phyloP scores from a whole-genome alignment of 192 early-diverging fungal genomes.

The Coemansia sp. region DNA sequence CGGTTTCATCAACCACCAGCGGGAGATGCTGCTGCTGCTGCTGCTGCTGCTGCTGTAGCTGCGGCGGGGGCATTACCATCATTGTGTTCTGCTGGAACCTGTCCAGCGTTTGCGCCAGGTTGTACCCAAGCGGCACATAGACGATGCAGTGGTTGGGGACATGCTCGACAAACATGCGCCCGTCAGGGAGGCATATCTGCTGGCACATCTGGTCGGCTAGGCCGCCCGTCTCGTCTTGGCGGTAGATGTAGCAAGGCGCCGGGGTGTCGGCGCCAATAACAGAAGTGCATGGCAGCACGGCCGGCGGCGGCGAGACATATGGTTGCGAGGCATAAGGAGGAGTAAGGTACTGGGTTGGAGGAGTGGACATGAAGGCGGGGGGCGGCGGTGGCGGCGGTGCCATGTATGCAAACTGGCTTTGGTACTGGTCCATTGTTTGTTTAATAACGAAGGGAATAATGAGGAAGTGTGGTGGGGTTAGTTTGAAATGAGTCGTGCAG shows the following conservation, averaged over 20 bases:
- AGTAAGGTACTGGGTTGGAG: conserved; percentile 2
- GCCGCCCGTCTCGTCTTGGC: conserved; percentile 31
- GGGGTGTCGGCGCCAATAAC: conserved; percentile 17
- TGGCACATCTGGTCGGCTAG: conserved; percentile 36
- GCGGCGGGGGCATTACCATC: not conserved
- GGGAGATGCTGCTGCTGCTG: not conserved
- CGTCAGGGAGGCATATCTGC: conserved; percentile 45
- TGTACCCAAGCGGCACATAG: conserved; percentile 32
- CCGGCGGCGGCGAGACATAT: not conserved
- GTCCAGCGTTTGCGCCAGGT: conserved; percentile 15
- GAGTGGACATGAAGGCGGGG: conserved; percentile 35
- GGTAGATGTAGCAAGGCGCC: conserved; percentile 48
- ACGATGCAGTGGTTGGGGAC: conserved; percentile 48
- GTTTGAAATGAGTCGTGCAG: not conserved
- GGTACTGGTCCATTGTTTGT: conserved; percentile 48
- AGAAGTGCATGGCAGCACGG: conserved; percentile 5
- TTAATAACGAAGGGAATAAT: not conserved
- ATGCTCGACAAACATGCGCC: conserved; percentile 48
- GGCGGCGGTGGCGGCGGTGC: conserved; percentile 34
- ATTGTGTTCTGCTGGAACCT: conserved; percentile 8
- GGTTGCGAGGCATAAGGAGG: conserved; percentile 2
- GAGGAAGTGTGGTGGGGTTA: not conserved
- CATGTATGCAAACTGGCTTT: conserved; percentile 50
- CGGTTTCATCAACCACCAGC: not conserved
- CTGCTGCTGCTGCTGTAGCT: not conserved